Percentiles rank a stretch among this genome's conserved stretches.
phyloP scores from a whole-genome alignment of 2,329 filamentous ascomycete species.

The Fusarium sp. region DNA sequence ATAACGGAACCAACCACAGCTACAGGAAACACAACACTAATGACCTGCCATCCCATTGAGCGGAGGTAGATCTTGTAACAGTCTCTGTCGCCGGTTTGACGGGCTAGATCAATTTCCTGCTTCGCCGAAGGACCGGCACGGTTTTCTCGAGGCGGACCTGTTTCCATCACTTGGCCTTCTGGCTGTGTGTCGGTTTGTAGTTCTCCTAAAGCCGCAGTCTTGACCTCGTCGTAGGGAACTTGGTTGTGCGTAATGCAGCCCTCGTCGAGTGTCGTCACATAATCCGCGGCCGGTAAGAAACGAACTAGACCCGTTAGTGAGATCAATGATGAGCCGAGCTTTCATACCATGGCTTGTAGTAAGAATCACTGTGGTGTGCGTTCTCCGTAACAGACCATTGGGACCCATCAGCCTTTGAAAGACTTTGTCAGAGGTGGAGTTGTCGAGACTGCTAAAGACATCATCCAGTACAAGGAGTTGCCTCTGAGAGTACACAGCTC shows the following conservation, averaged over 20 bases:
- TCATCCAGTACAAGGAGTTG: slow-evolving; percentile 64
- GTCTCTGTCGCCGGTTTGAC: slow-evolving; percentile 49
- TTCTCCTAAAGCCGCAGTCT: slow-evolving; percentile 33
- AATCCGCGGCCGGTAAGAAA: slow-evolving; percentile 45
- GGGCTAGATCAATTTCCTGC: slow-evolving; percentile 43
- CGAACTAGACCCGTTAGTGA: slow-evolving; percentile 33
- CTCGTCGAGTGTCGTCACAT: slow-evolving; percentile 46
- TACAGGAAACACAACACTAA: slow-evolving; percentile 34
- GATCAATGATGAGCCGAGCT: accelerated
- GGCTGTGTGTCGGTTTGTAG: neutral
- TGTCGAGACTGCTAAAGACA: slow-evolving; percentile 62
- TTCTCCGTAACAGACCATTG: slow-evolving; percentile 58
- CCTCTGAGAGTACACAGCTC: slow-evolving; percentile 61
- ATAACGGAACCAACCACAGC: slow-evolving; percentile 27
- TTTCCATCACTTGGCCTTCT: neutral
- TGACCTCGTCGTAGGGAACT: slow-evolving; percentile 38
- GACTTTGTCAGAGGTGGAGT: slow-evolving; percentile 59
- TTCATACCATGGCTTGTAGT: slow-evolving; percentile 22
- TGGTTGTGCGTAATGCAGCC: slow-evolving; percentile 45
- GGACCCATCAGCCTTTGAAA: slow-evolving; percentile 60
- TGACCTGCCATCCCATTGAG: slow-evolving; percentile 45
- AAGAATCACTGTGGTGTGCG: slow-evolving; percentile 56
- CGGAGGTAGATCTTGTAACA: slow-evolving; percentile 50
- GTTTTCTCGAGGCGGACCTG: neutral
- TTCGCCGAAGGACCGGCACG: neutral